A percentile compares a stretch with the other conserved stretches of the same genome.
Conservation (phyloP, 306 rosid genomes). For the Trifolium repens region DNA sequence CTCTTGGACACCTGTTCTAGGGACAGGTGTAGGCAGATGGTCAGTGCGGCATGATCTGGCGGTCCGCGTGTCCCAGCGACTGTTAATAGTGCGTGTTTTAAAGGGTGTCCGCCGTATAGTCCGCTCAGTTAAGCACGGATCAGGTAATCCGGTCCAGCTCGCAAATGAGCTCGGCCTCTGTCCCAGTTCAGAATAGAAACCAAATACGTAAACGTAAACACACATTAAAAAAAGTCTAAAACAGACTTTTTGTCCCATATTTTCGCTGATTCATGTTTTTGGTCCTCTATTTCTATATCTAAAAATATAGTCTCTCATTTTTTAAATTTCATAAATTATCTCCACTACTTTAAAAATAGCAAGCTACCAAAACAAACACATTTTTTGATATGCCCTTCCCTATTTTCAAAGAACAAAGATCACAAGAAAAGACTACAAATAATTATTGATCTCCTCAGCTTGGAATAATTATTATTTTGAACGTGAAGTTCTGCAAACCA, state of each 20-base stretch:
- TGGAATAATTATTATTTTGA: background rate
- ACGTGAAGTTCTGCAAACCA: constrained; percentile 14
- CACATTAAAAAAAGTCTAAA: too few species aligned
- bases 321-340: background rate
- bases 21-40: too few species aligned
- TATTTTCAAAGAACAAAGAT: constrained; percentile 7
- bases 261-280: background rate
- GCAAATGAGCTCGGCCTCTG: too few species aligned
- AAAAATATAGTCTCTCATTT: background rate
- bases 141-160: too few species aligned
- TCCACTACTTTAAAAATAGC: background rate
- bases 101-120: too few species aligned
- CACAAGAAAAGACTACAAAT: background rate
- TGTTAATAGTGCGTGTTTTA: too few species aligned
- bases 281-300: background rate
- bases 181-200: background rate
- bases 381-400: constrained; percentile 24
- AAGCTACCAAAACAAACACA: constrained; percentile 1
- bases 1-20: too few species aligned
- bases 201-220: too few species aligned
- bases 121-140: too few species aligned
- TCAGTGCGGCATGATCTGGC: too few species aligned
- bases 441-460: constrained; percentile 1
- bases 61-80: too few species aligned
- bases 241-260: too few species aligned